Conservation (phyloP, 305 asterid species). For the Fraxinus floribunda region DNA sequence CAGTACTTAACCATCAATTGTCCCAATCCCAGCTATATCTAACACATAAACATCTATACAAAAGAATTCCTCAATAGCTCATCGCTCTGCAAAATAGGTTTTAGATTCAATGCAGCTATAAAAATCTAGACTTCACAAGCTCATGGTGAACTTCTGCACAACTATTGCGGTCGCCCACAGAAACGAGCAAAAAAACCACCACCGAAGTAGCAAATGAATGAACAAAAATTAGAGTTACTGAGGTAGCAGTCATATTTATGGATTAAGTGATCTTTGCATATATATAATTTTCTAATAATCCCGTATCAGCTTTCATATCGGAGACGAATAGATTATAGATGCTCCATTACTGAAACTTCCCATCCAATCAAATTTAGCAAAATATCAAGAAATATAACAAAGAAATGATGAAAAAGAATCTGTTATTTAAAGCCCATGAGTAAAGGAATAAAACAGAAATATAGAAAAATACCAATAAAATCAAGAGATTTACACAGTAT, state of each 20-base stretch:
- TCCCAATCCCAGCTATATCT: neutral
- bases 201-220: neutral
- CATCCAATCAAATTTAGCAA: neutral
- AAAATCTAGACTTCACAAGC: neutral
- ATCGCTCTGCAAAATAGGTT: neutral
- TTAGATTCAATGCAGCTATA: neutral
- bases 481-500: conserved; percentile 4
- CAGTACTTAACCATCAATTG: neutral
- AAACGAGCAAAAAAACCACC: neutral
- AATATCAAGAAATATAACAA: neutral
- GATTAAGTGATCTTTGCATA: neutral
- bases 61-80: neutral
- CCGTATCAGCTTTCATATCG: neutral
- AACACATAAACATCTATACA: neutral
- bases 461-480: conserved; percentile 4
- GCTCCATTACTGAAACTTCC: neutral
- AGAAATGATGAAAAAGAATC: neutral
- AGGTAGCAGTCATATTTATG: neutral
- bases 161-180: neutral
- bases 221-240: neutral
- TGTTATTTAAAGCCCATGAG: neutral
- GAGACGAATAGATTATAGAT: neutral
- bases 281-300: neutral
- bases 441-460: neutral
- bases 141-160: neutral